Conservation (phyloP, 768 basidiomycete species). For the Russula abietina region DNA sequence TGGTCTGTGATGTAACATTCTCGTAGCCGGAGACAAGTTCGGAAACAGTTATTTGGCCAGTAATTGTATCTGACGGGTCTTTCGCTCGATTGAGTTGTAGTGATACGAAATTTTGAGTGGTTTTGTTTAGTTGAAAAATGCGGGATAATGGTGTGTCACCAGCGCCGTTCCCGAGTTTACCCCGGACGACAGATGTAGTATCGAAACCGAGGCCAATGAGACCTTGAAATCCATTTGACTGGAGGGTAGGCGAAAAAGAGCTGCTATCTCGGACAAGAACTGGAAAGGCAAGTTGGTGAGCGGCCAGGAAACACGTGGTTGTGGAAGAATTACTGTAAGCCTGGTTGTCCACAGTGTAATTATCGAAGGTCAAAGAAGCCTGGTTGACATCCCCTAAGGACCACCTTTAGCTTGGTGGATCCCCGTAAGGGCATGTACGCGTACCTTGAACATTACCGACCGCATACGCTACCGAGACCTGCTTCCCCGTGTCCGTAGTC, state of each 20-base stretch:
- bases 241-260: slow-evolving; percentile 56
- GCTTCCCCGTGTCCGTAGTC: slow-evolving; percentile 50
- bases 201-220: slow-evolving; percentile 78
- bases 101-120: slow-evolving; percentile 59
- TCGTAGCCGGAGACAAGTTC: slow-evolving; percentile 59
- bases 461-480: slow-evolving; percentile 57
- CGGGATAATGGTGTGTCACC: slow-evolving; percentile 58
- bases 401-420: not conserved
- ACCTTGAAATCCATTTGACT: slow-evolving; percentile 58
- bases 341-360: slow-evolving; percentile 54
- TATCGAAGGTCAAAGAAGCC: slow-evolving; percentile 48
- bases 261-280: slow-evolving; percentile 61
- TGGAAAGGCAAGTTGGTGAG: slow-evolving; percentile 27
- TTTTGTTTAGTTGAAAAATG: slow-evolving; percentile 56
- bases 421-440: slow-evolving; percentile 20
- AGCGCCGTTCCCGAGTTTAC: slow-evolving; percentile 43
- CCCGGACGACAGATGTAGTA: slow-evolving; percentile 55
- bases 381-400: slow-evolving; percentile 49
- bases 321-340: slow-evolving; percentile 50
- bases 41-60: slow-evolving; percentile 64
- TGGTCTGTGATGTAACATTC: slow-evolving; percentile 54
- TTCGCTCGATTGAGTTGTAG: slow-evolving; percentile 57
- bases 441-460: slow-evolving; percentile 60
- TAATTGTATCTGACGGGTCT: slow-evolving; percentile 45
- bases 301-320: not conserved